Percentiles rank a stretch among this genome's conserved stretches.
Evolutionary conservation across 2,329 filamentous ascomycete species (phyloP).

Genomic region (Alternaria tenuissima): DNA sequence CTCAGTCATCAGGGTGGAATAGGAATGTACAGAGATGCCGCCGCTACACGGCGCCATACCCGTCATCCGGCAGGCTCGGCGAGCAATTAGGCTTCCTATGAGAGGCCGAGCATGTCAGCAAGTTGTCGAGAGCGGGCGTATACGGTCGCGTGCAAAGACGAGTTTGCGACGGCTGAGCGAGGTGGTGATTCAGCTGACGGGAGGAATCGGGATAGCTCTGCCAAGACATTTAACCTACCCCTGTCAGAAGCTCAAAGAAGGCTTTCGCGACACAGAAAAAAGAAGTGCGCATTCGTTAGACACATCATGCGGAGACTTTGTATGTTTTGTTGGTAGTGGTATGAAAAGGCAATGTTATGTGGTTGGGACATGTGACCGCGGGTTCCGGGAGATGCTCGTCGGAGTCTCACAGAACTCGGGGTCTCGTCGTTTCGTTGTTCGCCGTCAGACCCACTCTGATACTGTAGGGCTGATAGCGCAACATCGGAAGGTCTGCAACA

Average conservation of each 20-base stretch:
- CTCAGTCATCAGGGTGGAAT: conserved; percentile 34
- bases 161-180: conserved; percentile 28
- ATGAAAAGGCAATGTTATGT: not conserved
- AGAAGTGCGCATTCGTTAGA: not conserved
- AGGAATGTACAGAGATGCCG: conserved; percentile 20
- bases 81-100: conserved; percentile 12
- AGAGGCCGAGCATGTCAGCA: conserved; percentile 12
- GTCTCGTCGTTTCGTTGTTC: not conserved
- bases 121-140: conserved; percentile 8
- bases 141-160: conserved; percentile 26
- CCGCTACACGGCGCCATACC: conserved; percentile 20
- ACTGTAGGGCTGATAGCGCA: conserved; percentile 7
- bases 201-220: conserved; percentile 19
- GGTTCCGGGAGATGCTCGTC: conserved; percentile 29
- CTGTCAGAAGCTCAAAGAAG: not conserved
- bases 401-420: conserved; percentile 6
- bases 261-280: not conserved
- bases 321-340: not conserved
- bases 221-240: not conserved
- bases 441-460: conserved; percentile 16
- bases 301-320: fast-evolving
- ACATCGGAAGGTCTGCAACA: not conserved
- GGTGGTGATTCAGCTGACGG: conserved; percentile 18
- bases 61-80: conserved; percentile 10
- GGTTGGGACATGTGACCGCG: not conserved